Conservation (phyloP, 2,329 filamentous ascomycete species). For the Orbilia ellipsospora region DNA sequence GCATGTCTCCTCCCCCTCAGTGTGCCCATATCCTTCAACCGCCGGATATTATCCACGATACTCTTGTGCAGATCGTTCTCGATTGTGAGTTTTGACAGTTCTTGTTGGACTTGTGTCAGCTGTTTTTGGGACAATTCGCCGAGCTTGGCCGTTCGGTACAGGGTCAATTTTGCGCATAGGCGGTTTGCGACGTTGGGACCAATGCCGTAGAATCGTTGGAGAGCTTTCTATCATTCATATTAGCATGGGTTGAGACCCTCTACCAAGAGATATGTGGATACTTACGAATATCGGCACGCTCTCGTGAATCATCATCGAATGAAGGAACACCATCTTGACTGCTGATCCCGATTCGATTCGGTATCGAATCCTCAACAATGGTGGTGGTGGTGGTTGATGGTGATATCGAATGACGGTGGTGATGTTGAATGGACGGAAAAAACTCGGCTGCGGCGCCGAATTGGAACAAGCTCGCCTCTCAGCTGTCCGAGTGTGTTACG, state of each 20-base stretch:
- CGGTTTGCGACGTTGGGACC: conserved; percentile 75
- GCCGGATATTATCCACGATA: conserved; percentile 83
- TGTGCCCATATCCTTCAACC: conserved; percentile 88
- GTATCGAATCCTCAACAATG: no score
- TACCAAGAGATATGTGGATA: conserved; percentile 4
- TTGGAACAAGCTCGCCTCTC: conserved; percentile 1
- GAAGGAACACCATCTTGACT: conserved; percentile 75
- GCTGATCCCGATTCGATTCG: conserved; percentile 4
- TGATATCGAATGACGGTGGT: not conserved
- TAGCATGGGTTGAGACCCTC: conserved; percentile 31
- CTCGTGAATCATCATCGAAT: conserved; percentile 87
- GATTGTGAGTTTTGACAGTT: conserved; percentile 90
- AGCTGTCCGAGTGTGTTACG: no score
- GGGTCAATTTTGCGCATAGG: conserved; percentile 87
- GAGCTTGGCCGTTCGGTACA: conserved; percentile 84
- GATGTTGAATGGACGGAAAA: not conserved
- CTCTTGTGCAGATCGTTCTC: conserved; percentile 85
- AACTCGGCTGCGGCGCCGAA: conserved; percentile 22
- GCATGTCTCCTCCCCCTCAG: conserved; percentile 91
- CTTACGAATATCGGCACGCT: conserved; percentile 82
- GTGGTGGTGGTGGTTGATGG: not conserved
- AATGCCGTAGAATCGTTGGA: conserved; percentile 87
- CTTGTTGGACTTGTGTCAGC: conserved; percentile 81
- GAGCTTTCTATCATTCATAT: conserved; percentile 69
- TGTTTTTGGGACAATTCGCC: conserved; percentile 79